These are phyloP conservation scores for Stephanodiscus minutulus DNA, from an alignment of 108 stramenopile genomes.

Conservation along the genomic window DNA sequence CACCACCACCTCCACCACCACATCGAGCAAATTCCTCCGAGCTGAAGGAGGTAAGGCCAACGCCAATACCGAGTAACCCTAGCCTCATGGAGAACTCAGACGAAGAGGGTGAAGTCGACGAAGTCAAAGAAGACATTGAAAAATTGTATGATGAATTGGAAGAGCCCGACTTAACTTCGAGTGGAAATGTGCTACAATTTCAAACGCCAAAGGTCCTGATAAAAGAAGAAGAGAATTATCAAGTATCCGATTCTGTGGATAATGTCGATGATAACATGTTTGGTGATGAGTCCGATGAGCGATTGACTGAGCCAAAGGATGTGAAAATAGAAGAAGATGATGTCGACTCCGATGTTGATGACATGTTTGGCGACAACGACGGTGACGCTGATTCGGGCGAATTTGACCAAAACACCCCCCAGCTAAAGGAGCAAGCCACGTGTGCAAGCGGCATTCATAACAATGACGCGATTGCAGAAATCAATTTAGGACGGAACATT, in stretches of 20 bases:
- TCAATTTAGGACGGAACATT: not conserved
- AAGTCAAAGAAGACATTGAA: conserved; percentile 40
- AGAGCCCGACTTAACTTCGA: conserved; percentile 11
- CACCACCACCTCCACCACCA: not conserved
- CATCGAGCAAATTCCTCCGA: too few relatives aligned
- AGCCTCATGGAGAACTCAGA: conserved; percentile 22
- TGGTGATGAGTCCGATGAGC: not conserved
- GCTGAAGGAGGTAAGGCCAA: not conserved
- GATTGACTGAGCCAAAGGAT: not conserved
- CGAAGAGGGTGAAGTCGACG: conserved; percentile 50
- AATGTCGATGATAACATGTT: too few relatives aligned
- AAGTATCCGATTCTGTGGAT: not conserved
- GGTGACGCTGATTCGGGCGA: not conserved
- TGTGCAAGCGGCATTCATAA: not conserved
- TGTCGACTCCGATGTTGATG: conserved; percentile 27
- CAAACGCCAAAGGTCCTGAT: not conserved
- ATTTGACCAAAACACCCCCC: not conserved
- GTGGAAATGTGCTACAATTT: not conserved
- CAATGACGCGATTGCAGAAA: not conserved
- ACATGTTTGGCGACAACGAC: conserved; percentile 22
- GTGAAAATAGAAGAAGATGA: conserved; percentile 14
- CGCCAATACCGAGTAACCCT: not conserved
- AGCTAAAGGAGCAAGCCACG: not conserved
- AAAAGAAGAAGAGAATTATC: not conserved
- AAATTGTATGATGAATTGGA: conserved; percentile 47